Evolutionary conservation across 306 rosid genomes (phyloP), one percentile per base, ranked within the genome.

Genomic region (Quercus dentata): DNA sequence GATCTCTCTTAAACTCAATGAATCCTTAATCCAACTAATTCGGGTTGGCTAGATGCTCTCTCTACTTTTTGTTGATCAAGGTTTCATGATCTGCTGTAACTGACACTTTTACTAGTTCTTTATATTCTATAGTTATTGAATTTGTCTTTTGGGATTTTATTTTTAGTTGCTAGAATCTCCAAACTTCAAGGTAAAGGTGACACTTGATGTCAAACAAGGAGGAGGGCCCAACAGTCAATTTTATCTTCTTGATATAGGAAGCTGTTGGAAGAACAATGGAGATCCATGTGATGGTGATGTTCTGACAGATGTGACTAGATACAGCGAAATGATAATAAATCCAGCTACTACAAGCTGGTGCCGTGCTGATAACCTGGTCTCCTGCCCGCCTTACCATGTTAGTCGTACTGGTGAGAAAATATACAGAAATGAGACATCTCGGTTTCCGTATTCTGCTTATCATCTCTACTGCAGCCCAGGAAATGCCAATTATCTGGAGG

Each of bases 251-350:
- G 89, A 88, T 82, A 83, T 88, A 55, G 91, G 91, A 70, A 85
- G 91, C 61, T 85, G 86, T 74, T 88, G 89, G 91, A 88, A 88
- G 91, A 88, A 85, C 79, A 74, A 85, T 79, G 89, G 89, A 46
- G 77, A 85, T 18, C 86, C 84, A 17, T 88, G 91, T 58, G 74
- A 88, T 25, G 87, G 91, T 58, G 41, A 85, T 46, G 85, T 82
- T 28, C 57, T 80, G 6, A 85, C 91, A 49, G 89, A 88, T 11
- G 89, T 85, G 14, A 88, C 91, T 49, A 79, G 87, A 83, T 88
- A 88, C 79, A 83, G 85, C 2, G 89, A 88, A 86, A 88, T 88
- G 91, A 85, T 88, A 5, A 85, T 88, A 58, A 88, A 88, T 73
- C 87, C 89, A 5, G 85, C 77, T 3, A 88, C 86, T n/a, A 76